phyloP scores from a whole-genome alignment of 768 basidiomycete genomes.

The Xerocomus potaroensis region DNA sequence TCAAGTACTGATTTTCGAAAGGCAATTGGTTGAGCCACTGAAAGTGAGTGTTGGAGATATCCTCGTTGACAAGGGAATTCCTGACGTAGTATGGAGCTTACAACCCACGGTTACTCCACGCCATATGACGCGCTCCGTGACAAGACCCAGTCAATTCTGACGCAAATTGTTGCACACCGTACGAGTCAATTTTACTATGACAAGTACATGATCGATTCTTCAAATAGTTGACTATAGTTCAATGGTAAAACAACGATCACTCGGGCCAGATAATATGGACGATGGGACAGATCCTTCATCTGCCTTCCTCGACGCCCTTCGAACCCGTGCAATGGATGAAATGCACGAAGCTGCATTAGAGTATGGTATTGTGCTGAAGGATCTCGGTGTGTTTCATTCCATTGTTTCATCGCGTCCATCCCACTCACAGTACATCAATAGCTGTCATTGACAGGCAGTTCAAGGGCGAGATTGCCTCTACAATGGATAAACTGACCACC shows the following conservation, averaged over 20 bases:
- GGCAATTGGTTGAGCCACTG: constrained; percentile 50
- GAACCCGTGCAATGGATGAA: constrained; percentile 84
- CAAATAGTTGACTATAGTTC: constrained; percentile 47
- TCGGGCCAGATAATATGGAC: constrained; percentile 72
- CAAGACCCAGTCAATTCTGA: constrained; percentile 84
- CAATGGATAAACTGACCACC: constrained; percentile 83
- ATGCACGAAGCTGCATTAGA: constrained; percentile 77
- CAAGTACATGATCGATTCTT: not conserved
- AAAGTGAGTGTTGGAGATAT: constrained; percentile 29
- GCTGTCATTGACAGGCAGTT: constrained; percentile 87
- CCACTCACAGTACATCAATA: constrained; percentile 23
- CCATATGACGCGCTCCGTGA: constrained; percentile 76
- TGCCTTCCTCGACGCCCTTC: constrained; percentile 76
- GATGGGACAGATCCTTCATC: constrained; percentile 66
- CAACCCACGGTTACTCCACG: constrained; percentile 80
- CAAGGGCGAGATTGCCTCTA: constrained; percentile 81
- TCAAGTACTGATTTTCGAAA: constrained; percentile 8
- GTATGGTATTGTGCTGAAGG: constrained; percentile 80
- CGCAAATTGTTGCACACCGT: constrained; percentile 80
- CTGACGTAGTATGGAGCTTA: constrained; percentile 48
- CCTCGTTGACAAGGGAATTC: constrained; percentile 33
- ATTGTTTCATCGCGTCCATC: not conserved
- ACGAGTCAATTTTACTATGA: constrained; percentile 24
- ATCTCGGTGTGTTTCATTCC: constrained; percentile 49
- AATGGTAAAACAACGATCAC: constrained; percentile 75